Conservation (phyloP, 148 eudicot genomes). For the Camellia lanceoleosa region DNA sequence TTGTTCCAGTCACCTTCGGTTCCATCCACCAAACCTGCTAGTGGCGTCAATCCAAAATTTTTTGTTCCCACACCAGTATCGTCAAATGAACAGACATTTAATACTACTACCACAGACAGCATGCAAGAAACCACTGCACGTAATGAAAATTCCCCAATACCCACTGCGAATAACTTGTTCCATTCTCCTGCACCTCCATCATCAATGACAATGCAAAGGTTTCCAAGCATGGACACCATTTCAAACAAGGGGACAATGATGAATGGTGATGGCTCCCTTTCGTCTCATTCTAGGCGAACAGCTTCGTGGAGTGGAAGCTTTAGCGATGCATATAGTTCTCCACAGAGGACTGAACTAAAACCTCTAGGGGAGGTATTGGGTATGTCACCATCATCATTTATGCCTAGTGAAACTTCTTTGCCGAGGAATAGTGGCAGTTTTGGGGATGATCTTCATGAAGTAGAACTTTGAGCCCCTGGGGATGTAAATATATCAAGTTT, state of each 20-base stretch:
- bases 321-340: slow-evolving; percentile 25
- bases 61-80: slow-evolving; percentile 64
- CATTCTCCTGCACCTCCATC: slow-evolving; percentile 41
- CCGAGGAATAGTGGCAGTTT: slow-evolving; percentile 44
- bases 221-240: slow-evolving; percentile 65
- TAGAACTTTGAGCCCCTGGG: slow-evolving; percentile 52
- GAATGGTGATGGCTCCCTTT: slow-evolving; percentile 25
- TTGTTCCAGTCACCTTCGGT: slow-evolving; percentile 62
- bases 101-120: slow-evolving; percentile 21
- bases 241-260: slow-evolving; percentile 32
- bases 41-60: slow-evolving; percentile 46
- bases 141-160: slow-evolving; percentile 28
- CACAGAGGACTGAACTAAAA: slow-evolving; percentile 28
- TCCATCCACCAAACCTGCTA: slow-evolving; percentile 50
- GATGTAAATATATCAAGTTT: slow-evolving; percentile 26
- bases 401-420: slow-evolving; percentile 33
- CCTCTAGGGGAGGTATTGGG: slow-evolving; percentile 43
- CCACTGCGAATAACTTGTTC: slow-evolving; percentile 23
- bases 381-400: slow-evolving; percentile 39
- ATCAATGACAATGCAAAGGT: slow-evolving; percentile 42
- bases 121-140: slow-evolving; percentile 22
- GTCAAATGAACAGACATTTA: slow-evolving; percentile 29
- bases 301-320: slow-evolving; percentile 76
- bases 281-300: slow-evolving; percentile 56
- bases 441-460: slow-evolving; percentile 86